Evolutionary conservation across 2,329 filamentous ascomycete species (phyloP).

Genomic region (Penicillium olsonii): DNA sequence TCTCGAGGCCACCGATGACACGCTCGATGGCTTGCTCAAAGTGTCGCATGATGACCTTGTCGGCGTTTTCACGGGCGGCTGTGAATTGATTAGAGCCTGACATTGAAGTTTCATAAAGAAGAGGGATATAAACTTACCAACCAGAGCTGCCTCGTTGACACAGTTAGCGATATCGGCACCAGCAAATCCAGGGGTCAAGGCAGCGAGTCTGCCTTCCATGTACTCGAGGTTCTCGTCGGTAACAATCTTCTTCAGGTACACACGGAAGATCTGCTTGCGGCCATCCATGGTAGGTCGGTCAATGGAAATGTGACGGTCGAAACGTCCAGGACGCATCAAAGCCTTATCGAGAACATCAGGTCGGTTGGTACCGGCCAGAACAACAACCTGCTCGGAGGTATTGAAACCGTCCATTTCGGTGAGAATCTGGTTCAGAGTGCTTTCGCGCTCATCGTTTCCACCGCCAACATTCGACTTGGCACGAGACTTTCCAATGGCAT

Average conservation of each 20-base stretch:
- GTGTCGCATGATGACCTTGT: constrained; percentile 80
- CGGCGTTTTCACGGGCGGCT: constrained; percentile 83
- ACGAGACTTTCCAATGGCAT: constrained; percentile 91
- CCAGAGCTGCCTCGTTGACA: constrained; percentile 94
- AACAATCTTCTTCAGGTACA: constrained; percentile 92
- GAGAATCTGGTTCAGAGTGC: constrained; percentile 95
- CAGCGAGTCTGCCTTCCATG: constrained; percentile 82
- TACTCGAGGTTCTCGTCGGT: constrained; percentile 88
- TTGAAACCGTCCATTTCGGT: constrained; percentile 99
- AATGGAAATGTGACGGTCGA: constrained; percentile 94
- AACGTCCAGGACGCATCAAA: constrained; percentile 92
- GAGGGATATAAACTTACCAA: constrained; percentile 65
- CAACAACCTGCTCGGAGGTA: constrained; percentile 92
- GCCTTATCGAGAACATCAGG: constrained; percentile 94
- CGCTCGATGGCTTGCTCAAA: constrained; percentile 98
- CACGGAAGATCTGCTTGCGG: constrained; percentile 91
- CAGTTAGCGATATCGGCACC: constrained; percentile 98
- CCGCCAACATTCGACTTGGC: constrained; percentile 80
- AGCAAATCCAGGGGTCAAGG: constrained; percentile 92
- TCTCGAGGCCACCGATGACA: constrained; percentile 93
- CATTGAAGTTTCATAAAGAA: not conserved
- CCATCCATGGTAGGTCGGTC: constrained; percentile 96
- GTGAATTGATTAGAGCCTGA: constrained; percentile 39
- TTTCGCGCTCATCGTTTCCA: constrained; percentile 95
- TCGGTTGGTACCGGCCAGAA: constrained; percentile 94